Evolutionary conservation across 306 rosid genomes (phyloP), one percentile per base, ranked within the genome.

Genomic region (Crotalaria pallida): DNA sequence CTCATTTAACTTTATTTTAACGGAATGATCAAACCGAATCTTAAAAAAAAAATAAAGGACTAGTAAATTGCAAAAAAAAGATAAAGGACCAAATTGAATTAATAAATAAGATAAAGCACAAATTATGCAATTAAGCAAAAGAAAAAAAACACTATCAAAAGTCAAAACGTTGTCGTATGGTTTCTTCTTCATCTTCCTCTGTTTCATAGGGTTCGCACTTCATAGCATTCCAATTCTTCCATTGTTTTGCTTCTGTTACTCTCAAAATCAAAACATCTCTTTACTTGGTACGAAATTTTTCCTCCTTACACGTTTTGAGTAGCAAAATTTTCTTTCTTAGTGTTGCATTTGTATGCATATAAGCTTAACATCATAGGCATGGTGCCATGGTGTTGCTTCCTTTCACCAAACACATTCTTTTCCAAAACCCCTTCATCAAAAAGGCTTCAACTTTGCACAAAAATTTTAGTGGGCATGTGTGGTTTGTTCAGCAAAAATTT

Each of bases 361-460:
- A 76, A 43, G 5, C 69, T 45, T 58, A 76, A 76, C 18, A 34
- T 24, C 61, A 19, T 7, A 27, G 76, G 64, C 62, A 81, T 77
- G 79, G 60, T 72, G 76, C 10, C 11, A 78, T 78, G 79, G 41
- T 74, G 27, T 67, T 78, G 21, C 72, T 78, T 64, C 69, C 24
- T 58, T 74, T 82, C 4, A 7, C 78, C 51, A 74, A 60, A 50
- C 19, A 9, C 60, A 65, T 75, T 82, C 45, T 44, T 7, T 65
- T 58, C 1, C 69, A 36, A 9, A 66, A 53, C 63, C 61, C 16
- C 17, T 63, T 70, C 29, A 21, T 76, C 63, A 52, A 56, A 47
- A 67, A 65, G 75, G 40, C 73, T 76, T 80, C 77, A 23, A 69
- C 79, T 69, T 41, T 80, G 41, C 76, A 7, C 18, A 29, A 68